Evolutionary conservation across 441 rosid genomes (phyloP), one percentile per base, ranked within the genome.

Genomic region (Bruguiera hainesii): DNA sequence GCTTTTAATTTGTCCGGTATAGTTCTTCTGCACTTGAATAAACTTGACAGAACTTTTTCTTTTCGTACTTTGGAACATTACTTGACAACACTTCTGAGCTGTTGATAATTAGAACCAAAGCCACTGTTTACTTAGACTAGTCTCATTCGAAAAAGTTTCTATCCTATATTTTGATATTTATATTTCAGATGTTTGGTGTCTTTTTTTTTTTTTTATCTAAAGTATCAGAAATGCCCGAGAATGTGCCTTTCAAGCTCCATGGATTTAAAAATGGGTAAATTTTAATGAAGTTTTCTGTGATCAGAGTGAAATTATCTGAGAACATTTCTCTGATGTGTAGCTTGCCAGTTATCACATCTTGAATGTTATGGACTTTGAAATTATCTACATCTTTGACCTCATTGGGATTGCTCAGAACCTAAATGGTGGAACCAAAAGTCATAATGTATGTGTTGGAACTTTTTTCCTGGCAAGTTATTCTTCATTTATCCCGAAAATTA

Each of bases 381-480:
- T 33, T 21, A 49, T 50, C 51, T 68, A 46, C 18, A 51, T 62
- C 49, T 49, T 16, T 60, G 18, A 42, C 18, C 2, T 48, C 30
- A 21, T n/a, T 65, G 29, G 66, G 31, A 10, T 55, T 31, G 39
- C 59, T 10, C 2, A 20, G 8, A 56, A 7, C 5, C 15, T 20
- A 13, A 66, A 46, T 60, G 23, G 50, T 55, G 53, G 55, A 59
- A 70, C 35, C 42, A 31, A 59, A 6, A n/a, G 37, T 21, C 35
- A 42, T 51, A 50, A 31, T 21, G 9, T 48, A 19, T 20, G n/a
- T 62, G 21, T 58, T 53, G 48, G 16, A 37, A 31, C 5, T 53
- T 60, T 23, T 48, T 65, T 71, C 55, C 35, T 56, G 33, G 21
- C 18, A n/a, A 21, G n/a, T 56, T 30, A 37, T 64, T 69, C 30